Percentiles rank a stretch among this genome's conserved stretches.
Evolutionary conservation across 2,329 filamentous ascomycete genomes (phyloP).

Genomic region (Alternaria gaisen): DNA sequence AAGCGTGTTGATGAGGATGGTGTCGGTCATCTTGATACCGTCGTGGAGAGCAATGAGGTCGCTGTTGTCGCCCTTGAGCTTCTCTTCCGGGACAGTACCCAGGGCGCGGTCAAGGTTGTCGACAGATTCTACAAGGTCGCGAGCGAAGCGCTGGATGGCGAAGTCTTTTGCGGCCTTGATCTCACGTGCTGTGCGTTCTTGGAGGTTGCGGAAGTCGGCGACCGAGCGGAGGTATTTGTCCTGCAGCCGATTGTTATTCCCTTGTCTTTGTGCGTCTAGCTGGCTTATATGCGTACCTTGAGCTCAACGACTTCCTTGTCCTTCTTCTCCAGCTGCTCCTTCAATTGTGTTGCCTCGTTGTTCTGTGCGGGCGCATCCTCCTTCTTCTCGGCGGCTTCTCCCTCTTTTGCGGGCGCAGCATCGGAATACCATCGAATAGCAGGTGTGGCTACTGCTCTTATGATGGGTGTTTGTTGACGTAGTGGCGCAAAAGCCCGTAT

Average conservation of each 20-base stretch:
- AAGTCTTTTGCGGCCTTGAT: slow-evolving; percentile 88
- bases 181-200: slow-evolving; percentile 92
- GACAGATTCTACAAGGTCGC: slow-evolving; percentile 92
- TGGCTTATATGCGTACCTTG: slow-evolving; percentile 69
- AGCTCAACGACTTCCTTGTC: slow-evolving; percentile 79
- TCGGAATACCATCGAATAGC: slow-evolving; percentile 58
- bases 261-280: neutral
- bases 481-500: slow-evolving; percentile 52
- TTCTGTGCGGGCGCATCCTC: slow-evolving; percentile 53
- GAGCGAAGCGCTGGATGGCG: slow-evolving; percentile 91
- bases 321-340: slow-evolving; percentile 75
- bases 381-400: slow-evolving; percentile 54
- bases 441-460: slow-evolving; percentile 40
- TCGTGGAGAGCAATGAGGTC: slow-evolving; percentile 84
- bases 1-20: slow-evolving; percentile 84
- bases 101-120: slow-evolving; percentile 98
- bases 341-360: slow-evolving; percentile 51
- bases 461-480: slow-evolving; percentile 40
- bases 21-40: slow-evolving; percentile 94
- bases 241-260: slow-evolving; percentile 57
- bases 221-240: slow-evolving; percentile 94
- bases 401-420: slow-evolving; percentile 56
- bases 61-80: slow-evolving; percentile 71
- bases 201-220: slow-evolving; percentile 97
- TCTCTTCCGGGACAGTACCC: slow-evolving; percentile 76